Conservation (phyloP, 2,329 filamentous ascomycete species). For the Coniella vitis region DNA sequence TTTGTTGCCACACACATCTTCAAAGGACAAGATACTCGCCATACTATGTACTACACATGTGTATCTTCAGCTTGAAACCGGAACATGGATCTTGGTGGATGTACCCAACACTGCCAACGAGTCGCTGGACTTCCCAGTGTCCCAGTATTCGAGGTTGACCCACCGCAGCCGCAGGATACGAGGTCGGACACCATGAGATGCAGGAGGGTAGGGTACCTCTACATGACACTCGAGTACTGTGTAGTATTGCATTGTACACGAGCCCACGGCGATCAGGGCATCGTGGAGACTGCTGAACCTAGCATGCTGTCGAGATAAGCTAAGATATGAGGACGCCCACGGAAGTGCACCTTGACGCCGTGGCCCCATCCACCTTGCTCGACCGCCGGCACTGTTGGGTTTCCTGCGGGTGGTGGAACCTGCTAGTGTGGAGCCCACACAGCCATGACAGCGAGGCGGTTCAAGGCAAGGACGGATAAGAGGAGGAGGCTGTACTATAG, state of each 20-base stretch:
- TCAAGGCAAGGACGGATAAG: neutral
- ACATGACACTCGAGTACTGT: too few relatives aligned
- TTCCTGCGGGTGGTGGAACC: neutral
- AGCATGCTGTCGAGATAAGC: neutral
- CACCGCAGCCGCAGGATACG: neutral
- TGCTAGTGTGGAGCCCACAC: neutral
- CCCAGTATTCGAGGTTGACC: neutral
- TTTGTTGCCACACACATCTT: neutral
- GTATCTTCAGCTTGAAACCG: too few relatives aligned
- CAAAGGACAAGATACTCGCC: too few relatives aligned
- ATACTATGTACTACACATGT: too few relatives aligned
- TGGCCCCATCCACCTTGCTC: neutral
- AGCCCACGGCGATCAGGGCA: too few relatives aligned
- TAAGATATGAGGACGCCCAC: too few relatives aligned
- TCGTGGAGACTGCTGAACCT: neutral
- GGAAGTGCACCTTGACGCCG: neutral
- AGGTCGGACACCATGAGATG: neutral
- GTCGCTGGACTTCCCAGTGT: too few relatives aligned
- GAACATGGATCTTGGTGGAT: too few relatives aligned
- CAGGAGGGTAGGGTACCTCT: neutral
- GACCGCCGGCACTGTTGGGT: neutral
- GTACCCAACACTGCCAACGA: neutral
- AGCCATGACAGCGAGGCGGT: neutral
- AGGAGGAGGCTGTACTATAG: too few relatives aligned
- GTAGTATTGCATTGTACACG: too few relatives aligned